phyloP scores from a whole-genome alignment of 768 basidiomycete genomes.

The Leccinum disarticulatum region DNA sequence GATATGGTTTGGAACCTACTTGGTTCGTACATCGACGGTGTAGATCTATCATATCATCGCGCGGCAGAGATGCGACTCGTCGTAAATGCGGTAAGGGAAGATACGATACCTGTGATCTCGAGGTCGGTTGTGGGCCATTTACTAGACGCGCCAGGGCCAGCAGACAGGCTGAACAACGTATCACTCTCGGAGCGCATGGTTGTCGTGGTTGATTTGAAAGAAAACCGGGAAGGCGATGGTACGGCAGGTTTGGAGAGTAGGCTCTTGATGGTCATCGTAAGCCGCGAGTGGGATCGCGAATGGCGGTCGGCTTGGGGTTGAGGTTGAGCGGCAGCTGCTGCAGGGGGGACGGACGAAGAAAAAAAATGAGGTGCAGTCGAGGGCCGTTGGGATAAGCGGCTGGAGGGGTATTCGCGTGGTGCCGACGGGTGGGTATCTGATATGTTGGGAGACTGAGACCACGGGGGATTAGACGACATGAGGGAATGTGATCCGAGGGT shows the following conservation, averaged over 20 bases:
- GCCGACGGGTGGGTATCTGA: constrained; percentile 17
- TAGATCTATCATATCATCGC: constrained; percentile 3
- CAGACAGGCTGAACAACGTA: constrained; percentile 11
- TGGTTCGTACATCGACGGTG: constrained; percentile 26
- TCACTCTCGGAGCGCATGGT: constrained; percentile 14
- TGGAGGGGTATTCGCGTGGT: neutral
- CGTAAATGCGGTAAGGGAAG: neutral
- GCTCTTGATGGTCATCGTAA: constrained; percentile 33
- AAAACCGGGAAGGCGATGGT: constrained; percentile 22
- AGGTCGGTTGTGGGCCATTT: constrained; percentile 20
- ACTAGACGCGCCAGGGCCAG: neutral
- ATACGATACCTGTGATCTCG: constrained; percentile 16
- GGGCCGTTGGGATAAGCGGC: constrained; percentile 14
- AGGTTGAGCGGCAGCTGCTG: neutral
- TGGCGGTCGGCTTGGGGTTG: constrained; percentile 9
- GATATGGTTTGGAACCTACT: constrained; percentile 6
- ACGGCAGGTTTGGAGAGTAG: constrained; percentile 39
- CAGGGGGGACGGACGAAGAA: neutral
- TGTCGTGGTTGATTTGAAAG: constrained; percentile 15
- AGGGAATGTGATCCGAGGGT: constrained; percentile 12
- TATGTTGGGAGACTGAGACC: constrained; percentile 19
- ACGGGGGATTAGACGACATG: constrained; percentile 16
- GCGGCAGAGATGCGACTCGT: neutral
- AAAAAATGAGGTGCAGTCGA: constrained; percentile 17
- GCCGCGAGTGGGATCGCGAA: constrained; percentile 15